Evolutionary conservation across 2,329 filamentous ascomycete species (phyloP).

Genomic region (Alternaria consortialis): DNA sequence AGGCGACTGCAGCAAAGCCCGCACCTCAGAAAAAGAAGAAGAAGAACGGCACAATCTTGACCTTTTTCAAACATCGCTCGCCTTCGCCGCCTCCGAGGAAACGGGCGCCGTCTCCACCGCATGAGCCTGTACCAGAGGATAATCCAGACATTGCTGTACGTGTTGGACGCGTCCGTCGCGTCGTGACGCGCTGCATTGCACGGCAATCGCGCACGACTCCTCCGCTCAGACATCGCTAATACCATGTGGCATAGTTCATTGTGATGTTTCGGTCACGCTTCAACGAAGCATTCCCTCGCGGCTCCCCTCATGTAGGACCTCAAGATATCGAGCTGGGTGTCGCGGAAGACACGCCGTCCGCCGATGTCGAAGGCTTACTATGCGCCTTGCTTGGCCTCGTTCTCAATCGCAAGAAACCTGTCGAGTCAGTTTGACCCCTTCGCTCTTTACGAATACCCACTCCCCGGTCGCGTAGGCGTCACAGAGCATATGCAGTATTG

Average conservation of each 20-base stretch:
- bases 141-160: slow-evolving; percentile 92
- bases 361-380: slow-evolving; percentile 85
- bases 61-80: slow-evolving; percentile 53
- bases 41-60: slow-evolving; percentile 47
- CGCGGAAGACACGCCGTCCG: slow-evolving; percentile 77
- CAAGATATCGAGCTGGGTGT: slow-evolving; percentile 94
- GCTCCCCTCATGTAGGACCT: slow-evolving; percentile 86
- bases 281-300: slow-evolving; percentile 86
- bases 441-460: slow-evolving; percentile 11
- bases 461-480: slow-evolving; percentile 30
- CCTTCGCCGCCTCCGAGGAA: slow-evolving; percentile 68
- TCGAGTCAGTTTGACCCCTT: slow-evolving; percentile 76
- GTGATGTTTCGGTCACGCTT: slow-evolving; percentile 98
- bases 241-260: slow-evolving; percentile 74
- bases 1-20: slow-evolving; percentile 37
- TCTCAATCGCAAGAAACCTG: slow-evolving; percentile 96
- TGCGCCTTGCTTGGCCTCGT: slow-evolving; percentile 89
- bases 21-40: slow-evolving; percentile 43
- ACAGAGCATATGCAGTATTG: not conserved
- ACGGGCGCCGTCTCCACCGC: slow-evolving; percentile 85
- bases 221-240: slow-evolving; percentile 41
- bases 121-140: slow-evolving; percentile 89
- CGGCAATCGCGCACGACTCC: slow-evolving; percentile 31
- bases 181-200: slow-evolving; percentile 41
- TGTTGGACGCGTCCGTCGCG: slow-evolving; percentile 55